Evolutionary conservation across 164 flowering plant species (phyloP).

Genomic region (Macadamia integrifolia): DNA sequence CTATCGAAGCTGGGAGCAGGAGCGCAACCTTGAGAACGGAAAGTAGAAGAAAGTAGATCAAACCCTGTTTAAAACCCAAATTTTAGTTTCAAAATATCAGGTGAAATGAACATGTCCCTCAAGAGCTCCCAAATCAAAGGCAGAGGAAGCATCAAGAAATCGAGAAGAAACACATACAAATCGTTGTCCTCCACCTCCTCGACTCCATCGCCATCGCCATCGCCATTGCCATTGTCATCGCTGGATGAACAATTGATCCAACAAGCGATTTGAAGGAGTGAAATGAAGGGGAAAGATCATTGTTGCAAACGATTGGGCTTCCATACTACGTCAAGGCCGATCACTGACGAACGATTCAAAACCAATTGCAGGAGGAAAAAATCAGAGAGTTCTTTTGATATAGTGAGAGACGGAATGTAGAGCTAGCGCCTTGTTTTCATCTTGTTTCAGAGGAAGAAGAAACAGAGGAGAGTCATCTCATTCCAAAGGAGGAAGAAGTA

Average conservation of each 20-base stretch:
- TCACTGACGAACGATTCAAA: conserved; percentile 47
- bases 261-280: conserved; percentile 88
- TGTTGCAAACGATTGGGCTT: conserved; percentile 47
- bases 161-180: conserved; percentile 52
- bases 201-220: conserved; percentile 1
- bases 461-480: no score
- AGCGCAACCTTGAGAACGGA: conserved; percentile 49
- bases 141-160: conserved; percentile 42
- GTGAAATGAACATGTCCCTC: conserved; percentile 52
- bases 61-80: conserved; percentile 82
- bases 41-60: conserved; percentile 68
- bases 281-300: conserved; percentile 55
- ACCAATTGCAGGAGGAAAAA: conserved; percentile 46
- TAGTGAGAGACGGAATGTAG: no score
- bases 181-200: conserved; percentile 9
- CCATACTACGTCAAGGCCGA: conserved; percentile 95
- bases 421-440: no score
- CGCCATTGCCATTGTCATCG: not conserved
- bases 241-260: conserved; percentile 17
- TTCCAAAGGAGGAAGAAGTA: no score
- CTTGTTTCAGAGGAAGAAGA: no score
- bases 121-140: conserved; percentile 48
- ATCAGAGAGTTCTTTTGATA: conserved; percentile 22
- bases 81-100: conserved; percentile 65
- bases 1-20: conserved; percentile 58